These are phyloP conservation scores for Ganoderma lingzhi DNA, from an alignment of 1,284 basidiomycete species.

Conservation along the genomic window DNA sequence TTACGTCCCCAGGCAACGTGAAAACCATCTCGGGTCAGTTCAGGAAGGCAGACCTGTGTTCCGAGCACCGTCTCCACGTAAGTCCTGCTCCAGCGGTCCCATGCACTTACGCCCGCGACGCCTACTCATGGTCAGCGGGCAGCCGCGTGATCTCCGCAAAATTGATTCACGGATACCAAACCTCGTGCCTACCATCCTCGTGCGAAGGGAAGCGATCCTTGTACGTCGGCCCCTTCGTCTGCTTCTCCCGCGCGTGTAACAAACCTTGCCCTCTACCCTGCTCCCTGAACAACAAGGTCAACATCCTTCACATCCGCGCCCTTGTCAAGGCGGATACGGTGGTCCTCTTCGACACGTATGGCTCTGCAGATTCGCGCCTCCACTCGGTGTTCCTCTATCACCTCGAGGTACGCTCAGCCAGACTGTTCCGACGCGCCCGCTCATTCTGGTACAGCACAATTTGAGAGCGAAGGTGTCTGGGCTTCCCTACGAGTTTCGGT, in stretches of 20 bases:
- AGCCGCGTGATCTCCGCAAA: slow-evolving; percentile 97
- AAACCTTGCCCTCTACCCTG: slow-evolving; percentile 9
- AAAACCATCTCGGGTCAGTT: slow-evolving; percentile 92
- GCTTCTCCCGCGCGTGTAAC: not conserved
- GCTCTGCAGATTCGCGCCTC: slow-evolving; percentile 83
- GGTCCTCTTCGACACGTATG: slow-evolving; percentile 91
- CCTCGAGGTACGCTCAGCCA: slow-evolving; percentile 65
- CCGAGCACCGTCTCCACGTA: slow-evolving; percentile 90
- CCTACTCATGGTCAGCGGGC: slow-evolving; percentile 33
- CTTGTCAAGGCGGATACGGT: slow-evolving; percentile 95
- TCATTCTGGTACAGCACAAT: slow-evolving; percentile 66
- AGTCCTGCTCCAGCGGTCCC: slow-evolving; percentile 26
- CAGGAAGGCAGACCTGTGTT: slow-evolving; percentile 88
- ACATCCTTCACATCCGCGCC: slow-evolving; percentile 94
- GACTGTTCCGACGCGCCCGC: not conserved
- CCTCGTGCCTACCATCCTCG: slow-evolving; percentile 93
- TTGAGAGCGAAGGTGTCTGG: slow-evolving; percentile 72
- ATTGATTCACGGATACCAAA: slow-evolving; percentile 96
- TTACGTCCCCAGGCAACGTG: slow-evolving; percentile 73
- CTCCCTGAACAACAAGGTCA: slow-evolving; percentile 61
- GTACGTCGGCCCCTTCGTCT: slow-evolving; percentile 52
- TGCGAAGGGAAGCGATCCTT: slow-evolving; percentile 88
- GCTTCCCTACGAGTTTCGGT: slow-evolving; percentile 92
- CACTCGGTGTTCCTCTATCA: slow-evolving; percentile 91
- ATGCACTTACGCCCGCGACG: slow-evolving; percentile 8